Conservation (phyloP, 805 yeast genomes). For the Brettanomyces naardenensis region DNA sequence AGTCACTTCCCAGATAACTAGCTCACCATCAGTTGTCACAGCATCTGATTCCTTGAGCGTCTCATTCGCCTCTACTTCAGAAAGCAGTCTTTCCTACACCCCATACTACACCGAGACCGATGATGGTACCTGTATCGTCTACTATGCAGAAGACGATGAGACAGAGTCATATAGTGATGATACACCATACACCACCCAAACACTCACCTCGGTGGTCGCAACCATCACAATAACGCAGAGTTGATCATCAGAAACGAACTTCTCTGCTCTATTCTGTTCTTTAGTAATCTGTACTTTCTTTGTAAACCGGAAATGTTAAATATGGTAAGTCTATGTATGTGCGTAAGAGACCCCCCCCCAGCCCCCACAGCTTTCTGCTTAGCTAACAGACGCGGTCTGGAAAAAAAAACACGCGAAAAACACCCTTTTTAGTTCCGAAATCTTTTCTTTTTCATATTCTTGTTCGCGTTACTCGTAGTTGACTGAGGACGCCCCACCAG, state of each 20-base stretch:
- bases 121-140: slow-evolving; percentile 27
- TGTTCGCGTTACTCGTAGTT: too few relatives aligned
- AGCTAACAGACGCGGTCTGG: too few relatives aligned
- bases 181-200: slow-evolving; percentile 25
- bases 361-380: too few relatives aligned
- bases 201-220: slow-evolving; percentile 26
- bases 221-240: slow-evolving; percentile 23
- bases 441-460: too few relatives aligned
- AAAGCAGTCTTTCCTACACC: slow-evolving; percentile 9
- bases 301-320: neutral
- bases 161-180: slow-evolving; percentile 19
- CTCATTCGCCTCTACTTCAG: slow-evolving; percentile 6
- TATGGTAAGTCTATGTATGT: neutral
- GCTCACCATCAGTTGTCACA: slow-evolving; percentile 7
- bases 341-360: neutral
- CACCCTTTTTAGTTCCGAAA: too few relatives aligned
- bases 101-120: slow-evolving; percentile 24
- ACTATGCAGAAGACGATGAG: slow-evolving; percentile 27
- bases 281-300: neutral
- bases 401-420: too few relatives aligned
- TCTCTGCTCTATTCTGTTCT: neutral
- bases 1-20: slow-evolving; percentile 5
- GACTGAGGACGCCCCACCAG: too few relatives aligned
- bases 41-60: slow-evolving; percentile 2
- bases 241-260: neutral